phyloP scores from a whole-genome alignment of 345 rosid species.

The Sisymbrium altissimum region DNA sequence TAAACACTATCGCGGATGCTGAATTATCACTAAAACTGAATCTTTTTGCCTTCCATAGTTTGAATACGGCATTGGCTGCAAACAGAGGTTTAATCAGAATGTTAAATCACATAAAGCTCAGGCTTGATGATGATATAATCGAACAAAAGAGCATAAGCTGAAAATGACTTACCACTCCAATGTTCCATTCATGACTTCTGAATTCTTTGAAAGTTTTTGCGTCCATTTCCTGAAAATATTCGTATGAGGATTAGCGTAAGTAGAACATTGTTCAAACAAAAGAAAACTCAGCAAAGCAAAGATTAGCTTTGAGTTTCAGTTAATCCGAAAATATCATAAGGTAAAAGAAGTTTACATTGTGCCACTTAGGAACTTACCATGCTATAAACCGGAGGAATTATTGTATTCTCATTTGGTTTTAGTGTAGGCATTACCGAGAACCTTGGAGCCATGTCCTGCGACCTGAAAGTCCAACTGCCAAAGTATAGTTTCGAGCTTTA shows the following conservation, averaged over 20 bases:
- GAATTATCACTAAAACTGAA: conserved; percentile 62
- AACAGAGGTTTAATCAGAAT: not conserved
- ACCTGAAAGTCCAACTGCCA: conserved; percentile 89
- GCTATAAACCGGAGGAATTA: conserved; percentile 73
- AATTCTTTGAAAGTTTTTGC: conserved; percentile 69
- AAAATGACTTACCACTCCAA: conserved; percentile 67
- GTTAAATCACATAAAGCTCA: not conserved
- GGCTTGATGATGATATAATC: conserved; percentile 2
- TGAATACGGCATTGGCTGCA: conserved; percentile 58
- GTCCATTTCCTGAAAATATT: conserved; percentile 76
- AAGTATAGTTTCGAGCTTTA: not conserved
- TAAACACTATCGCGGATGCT: conserved; percentile 53
- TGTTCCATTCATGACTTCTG: conserved; percentile 72
- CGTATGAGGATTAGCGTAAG: not conserved
- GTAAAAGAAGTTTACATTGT: not conserved
- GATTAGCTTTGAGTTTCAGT: not conserved
- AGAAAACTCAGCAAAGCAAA: not conserved
- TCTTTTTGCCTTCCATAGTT: conserved; percentile 42
- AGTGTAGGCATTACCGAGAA: conserved; percentile 77
- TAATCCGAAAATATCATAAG: not conserved
- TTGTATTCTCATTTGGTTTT: conserved; percentile 47
- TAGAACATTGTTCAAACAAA: not conserved
- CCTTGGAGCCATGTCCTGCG: conserved; percentile 75
- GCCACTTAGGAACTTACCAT: conserved; percentile 63
- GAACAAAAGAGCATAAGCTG: not conserved